Base-by-base conservation (phyloP, 2,329 filamentous ascomycete genomes). In the Teratosphaeria destructans region DNA sequence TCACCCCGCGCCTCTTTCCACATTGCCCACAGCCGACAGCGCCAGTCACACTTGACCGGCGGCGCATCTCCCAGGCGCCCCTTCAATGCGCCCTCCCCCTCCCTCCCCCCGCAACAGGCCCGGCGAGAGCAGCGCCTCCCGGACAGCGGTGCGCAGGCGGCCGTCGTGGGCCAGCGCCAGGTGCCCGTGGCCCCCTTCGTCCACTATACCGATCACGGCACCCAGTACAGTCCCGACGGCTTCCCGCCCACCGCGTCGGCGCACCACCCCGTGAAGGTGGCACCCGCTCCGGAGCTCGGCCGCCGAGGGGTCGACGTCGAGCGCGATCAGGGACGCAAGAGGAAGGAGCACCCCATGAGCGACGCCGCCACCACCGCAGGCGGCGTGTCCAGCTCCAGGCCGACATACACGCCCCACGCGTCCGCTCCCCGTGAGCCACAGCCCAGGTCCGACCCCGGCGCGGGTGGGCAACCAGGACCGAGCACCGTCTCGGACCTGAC, bases 221-320 rank as follows among this genome's bases (percentile, higher is more conserved):
- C 81, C 39, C 81, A 83, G 69, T 83, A 82, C 69, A 80, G 79
- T 52, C 80, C 79, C 53, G 74, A 77, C 59, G 75, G 74, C 60
- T 74, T 70, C 58, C 74, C 79, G 64, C 74, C 78, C 61, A 78
- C 78, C 57, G 74, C 70, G 56, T 19, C 43, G 8, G 63, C 60
- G 54, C 62, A 53, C 60, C 63, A 63, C 6, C 14, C 27, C 4
- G 27, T 12, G 23, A 54, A 54, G 39, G 6, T 56, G 55, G 55
- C 55, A 43, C 55, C 55, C 5, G 55, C 32, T 16, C 16, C 67
- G 57, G 60, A 65, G 58, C 60, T 61, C 55, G 59, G 57, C 49
- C 64, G 55, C 26, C 27, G 52, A 8, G 52, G 52, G 27, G 52
- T 23, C 12, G 32, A 35, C 5, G 23, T n/a, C 19, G 55, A 27